Base-by-base conservation (phyloP, 2,329 filamentous ascomycete species). In the Ophioceras dolichostomum region DNA sequence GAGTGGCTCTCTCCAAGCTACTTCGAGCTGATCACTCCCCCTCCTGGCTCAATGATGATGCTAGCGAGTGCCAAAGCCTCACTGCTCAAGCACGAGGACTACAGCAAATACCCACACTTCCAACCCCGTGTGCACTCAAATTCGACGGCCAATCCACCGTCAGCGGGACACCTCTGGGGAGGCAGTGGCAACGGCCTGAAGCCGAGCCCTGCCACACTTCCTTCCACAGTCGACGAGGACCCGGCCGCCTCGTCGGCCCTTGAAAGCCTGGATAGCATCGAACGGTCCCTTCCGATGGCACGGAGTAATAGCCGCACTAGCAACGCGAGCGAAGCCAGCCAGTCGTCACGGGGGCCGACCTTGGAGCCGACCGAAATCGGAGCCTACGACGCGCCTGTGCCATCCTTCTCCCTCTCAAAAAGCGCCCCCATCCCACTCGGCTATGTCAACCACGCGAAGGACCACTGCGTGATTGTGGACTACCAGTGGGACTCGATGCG, bases 1-100 rank as follows among this genome's bases (percentile, higher is more conserved):
- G 91, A 98, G 65, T 98, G 91, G 91, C 68, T 96, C 21, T 84
- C 83, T 2, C 85, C 87, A 1, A 81, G 88, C 52, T 98, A 98
- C 57, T 98, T 89, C 51, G 87, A 94, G 44, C 72, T 83, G 37
- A 95, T 95, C 45, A 89, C 83, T 0, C 84, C 87, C 3, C 91
- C 91, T 10, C 91, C 91, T 0, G 76, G 77, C 31, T 89, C 86
- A 3, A 74, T 80, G 4, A 73, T 91, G 60, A 93, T 98, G 85
- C 68, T 96, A 3, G 83, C 83, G 19, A 76, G 76, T 29, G 89
- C 91, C 21, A 96, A 95, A 58, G 83, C 84, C 8, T 85, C 93
- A 49, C 64, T 98, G 4, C 65, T 95, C 33, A 75, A 81, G 38
- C 73, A 80, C 32, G 83, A 84, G 39, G 82, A 91, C 48, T 75